Evolutionary conservation across 768 basidiomycete genomes (phyloP).

Genomic region (Rhodotorula diobovata): DNA sequence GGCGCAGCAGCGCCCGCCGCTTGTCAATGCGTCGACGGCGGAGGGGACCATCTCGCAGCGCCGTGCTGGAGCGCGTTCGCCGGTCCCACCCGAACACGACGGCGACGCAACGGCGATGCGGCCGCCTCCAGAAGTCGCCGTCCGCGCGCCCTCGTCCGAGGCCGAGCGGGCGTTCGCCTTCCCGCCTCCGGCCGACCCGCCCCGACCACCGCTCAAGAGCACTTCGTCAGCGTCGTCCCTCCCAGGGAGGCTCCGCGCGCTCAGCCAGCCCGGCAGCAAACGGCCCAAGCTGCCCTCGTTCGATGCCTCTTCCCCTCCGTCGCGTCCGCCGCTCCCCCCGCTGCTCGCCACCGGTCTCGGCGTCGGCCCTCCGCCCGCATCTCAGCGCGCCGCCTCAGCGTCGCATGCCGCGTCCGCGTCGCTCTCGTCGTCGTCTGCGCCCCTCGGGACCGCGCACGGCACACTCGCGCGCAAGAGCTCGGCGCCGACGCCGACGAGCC

Average conservation of each 20-base stretch:
- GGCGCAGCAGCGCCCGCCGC: not conserved
- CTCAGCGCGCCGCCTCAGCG: not conserved
- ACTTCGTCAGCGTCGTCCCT: conserved; percentile 8
- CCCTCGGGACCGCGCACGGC: not conserved
- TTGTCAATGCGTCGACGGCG: conserved; percentile 10
- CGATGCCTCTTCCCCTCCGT: conserved; percentile 5
- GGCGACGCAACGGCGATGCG: not conserved
- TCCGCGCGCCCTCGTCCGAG: conserved; percentile 26
- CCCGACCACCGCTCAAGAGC: not conserved
- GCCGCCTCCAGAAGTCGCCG: conserved; percentile 11
- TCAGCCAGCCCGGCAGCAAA: conserved; percentile 30
- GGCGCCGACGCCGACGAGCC: conserved; percentile 23
- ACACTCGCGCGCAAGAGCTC: conserved; percentile 3
- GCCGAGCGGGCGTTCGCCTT: not conserved
- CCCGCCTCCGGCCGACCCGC: not conserved
- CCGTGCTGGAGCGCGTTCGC: not conserved
- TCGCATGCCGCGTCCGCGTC: conserved; percentile 5
- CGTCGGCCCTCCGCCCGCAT: no score
- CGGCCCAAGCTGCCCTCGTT: conserved; percentile 25
- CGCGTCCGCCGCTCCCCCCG: conserved; percentile 3
- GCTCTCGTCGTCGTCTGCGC: not conserved
- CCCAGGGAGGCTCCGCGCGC: conserved; percentile 32
- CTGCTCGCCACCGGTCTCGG: not conserved
- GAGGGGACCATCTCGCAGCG: conserved; percentile 32
- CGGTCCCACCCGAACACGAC: not conserved